These are phyloP conservation scores for Eucalyptus coolabah DNA, from an alignment of 345 rosid genomes.

Conservation along the genomic window DNA sequence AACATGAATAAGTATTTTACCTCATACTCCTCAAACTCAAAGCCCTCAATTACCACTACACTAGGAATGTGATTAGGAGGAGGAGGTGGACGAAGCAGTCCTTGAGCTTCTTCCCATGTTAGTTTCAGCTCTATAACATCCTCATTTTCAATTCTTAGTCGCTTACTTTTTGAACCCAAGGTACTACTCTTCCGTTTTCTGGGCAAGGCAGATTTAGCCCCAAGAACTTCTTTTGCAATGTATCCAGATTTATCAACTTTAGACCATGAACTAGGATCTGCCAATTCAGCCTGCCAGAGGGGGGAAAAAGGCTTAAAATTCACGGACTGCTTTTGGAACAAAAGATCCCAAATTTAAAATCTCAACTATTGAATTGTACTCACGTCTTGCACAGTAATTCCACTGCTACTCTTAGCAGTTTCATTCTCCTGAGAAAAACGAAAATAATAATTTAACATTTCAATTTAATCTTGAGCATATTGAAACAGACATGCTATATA, in stretches of 20 bases:
- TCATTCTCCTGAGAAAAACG: constrained; percentile 52
- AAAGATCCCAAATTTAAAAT: constrained; percentile 9
- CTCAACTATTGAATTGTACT: constrained; percentile 13
- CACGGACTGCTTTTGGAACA: not conserved
- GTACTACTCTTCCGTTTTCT: constrained; percentile 68
- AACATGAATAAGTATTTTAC: constrained; percentile 12
- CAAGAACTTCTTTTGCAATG: constrained; percentile 59
- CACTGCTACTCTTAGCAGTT: constrained; percentile 21
- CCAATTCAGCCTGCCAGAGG: constrained; percentile 51
- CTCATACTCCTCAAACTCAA: constrained; percentile 95
- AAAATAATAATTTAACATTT: not conserved
- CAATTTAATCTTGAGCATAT: not conserved
- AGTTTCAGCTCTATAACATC: constrained; percentile 66
- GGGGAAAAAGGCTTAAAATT: not conserved
- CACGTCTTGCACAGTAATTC: constrained; percentile 47
- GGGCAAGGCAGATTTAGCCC: constrained; percentile 27
- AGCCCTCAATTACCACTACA: constrained; percentile 60
- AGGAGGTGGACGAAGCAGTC: constrained; percentile 74
- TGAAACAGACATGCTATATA: not conserved
- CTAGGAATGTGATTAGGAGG: constrained; percentile 62
- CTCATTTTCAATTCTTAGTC: constrained; percentile 60
- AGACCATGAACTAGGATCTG: constrained; percentile 54
- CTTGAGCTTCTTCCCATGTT: constrained; percentile 97
- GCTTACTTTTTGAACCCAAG: constrained; percentile 66
- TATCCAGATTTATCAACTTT: constrained; percentile 61